Evolutionary conservation across 345 rosid species (phyloP), one percentile per base, ranked within the genome.

Genomic region (Rubroshorea leprosula): DNA sequence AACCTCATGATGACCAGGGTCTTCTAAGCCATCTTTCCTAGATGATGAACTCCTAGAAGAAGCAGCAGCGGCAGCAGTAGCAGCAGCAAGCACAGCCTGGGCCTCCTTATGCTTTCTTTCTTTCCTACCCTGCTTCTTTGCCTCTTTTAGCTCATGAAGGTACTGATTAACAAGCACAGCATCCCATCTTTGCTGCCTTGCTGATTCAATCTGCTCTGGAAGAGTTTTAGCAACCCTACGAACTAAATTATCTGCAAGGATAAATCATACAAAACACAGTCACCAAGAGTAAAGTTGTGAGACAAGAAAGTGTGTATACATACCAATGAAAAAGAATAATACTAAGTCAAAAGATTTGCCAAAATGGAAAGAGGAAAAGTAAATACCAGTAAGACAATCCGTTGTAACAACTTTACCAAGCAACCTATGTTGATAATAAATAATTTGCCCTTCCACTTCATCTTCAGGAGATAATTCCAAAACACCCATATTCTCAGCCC

Each of bases 41-140:
- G 78, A 68, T 31, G n/a, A n/a, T n/a, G 83, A 85, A 71, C 72
- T 77, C 78, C 99, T 81, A 62, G 99, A 85, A 58, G 97, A 93
- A 56, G 97, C 82, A 16, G 99, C 97, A 4, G 94, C 99, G 27
- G 97, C 99, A 48, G 96, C 97, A 54, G 99, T 86, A 54, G 99
- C 97, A 22, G 99, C 96, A 66, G 97, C 99, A 59, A 93, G 82
- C 49, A 90, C 87, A 74, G 87, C 99, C 79, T 93, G 99, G 27
- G 96, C 97, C 78, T 93, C 96, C 70, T 85, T 93, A 64, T 87
- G 89, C 74, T 71, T 83, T 77, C 81, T 81, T 83, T 93, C 99
- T 78, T 90, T 93, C 76, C 95, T 84, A 49, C 97, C 97, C 79
- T 72, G 94, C 73, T 93, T 93, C 66, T 84, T 93, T 64, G 88